A percentile compares a stretch with the other conserved stretches of the same genome.
These are phyloP conservation scores for Kitagawia praeruptora DNA, from an alignment of 129 eudicot species.

Conservation along the genomic window DNA sequence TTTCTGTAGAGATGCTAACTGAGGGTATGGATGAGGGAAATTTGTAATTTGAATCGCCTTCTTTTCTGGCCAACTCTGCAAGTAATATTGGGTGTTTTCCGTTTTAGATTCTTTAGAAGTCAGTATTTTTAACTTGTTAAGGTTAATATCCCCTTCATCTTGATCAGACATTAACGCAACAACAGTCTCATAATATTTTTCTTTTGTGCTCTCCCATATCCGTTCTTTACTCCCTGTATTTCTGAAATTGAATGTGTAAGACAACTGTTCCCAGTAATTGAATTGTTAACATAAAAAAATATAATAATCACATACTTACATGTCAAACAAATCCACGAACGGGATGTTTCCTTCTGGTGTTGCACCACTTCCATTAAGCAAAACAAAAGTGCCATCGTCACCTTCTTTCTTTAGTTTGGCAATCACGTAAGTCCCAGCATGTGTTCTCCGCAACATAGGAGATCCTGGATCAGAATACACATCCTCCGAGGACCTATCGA, in stretches of 20 bases:
- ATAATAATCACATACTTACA: slow-evolving; percentile 40
- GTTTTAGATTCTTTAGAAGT: slow-evolving; percentile 96
- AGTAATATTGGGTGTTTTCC: slow-evolving; percentile 84
- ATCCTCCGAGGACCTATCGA: slow-evolving; percentile 94
- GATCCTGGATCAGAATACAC: slow-evolving; percentile 99
- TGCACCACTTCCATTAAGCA: slow-evolving; percentile 91
- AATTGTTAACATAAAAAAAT: background rate
- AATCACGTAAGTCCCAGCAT: slow-evolving; percentile 69
- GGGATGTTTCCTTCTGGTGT: slow-evolving; percentile 93
- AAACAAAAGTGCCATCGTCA: slow-evolving; percentile 45
- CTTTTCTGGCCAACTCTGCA: slow-evolving; percentile 78
- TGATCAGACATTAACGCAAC: slow-evolving; percentile 92
- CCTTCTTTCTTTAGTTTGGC: slow-evolving; percentile 73
- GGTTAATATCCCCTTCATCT: slow-evolving; percentile 45
- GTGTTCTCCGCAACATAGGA: slow-evolving; percentile 86
- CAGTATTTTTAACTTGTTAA: slow-evolving; percentile 52
- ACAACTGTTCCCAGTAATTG: background rate
- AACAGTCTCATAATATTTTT: slow-evolving; percentile 74
- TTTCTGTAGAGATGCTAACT: slow-evolving; percentile 72
- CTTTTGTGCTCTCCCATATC: slow-evolving; percentile 95
- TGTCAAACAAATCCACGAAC: slow-evolving; percentile 79
- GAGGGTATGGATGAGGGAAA: slow-evolving; percentile 97
- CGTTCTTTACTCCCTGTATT: slow-evolving; percentile 77
- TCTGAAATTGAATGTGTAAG: slow-evolving; percentile 40
- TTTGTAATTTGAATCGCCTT: slow-evolving; percentile 60